Base-by-base conservation (phyloP, 192 early-diverging fungal species). In the Coemansia sp. region DNA sequence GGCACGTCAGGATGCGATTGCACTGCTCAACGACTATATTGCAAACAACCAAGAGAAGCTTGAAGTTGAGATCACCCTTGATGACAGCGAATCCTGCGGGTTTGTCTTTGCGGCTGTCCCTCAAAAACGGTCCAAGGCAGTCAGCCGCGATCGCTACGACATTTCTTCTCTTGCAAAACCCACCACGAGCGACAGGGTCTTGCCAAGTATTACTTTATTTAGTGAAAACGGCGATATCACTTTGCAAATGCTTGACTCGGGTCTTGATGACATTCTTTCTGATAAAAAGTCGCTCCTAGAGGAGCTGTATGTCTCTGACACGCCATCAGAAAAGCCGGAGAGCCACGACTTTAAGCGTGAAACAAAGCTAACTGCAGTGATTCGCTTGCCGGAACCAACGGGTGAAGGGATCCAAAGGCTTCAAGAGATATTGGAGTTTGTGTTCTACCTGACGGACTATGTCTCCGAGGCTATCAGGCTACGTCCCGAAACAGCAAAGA, bases 81-180 rank as follows among this genome's bases (percentile, higher is more conserved):
- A 83, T 45, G 81, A 79, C 49, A 67, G 59, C 56, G 70, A 67
- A 61, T 62, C 50, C n/a, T 37, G 12, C 13, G 81, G 81, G 0
- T 85, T 92, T 77, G 88, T 92, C 32, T 91, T 94, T 85, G 90
- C 87, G 11, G 85, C 91, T 11, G 71, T 93, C 13, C 84, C 80
- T 9, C 84, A 83, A 65, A 67, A 80, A 61, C 77, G 77, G 11
- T 79, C 87, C 39, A 76, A 86, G 54, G 84, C 81, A 3, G 65
- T 91, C n/a, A 63, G 72, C 65, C 81, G 89, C 32, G 76, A 85
- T 20, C 86, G 94, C 40, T 94, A 86, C 70, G 87, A 90, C 69
- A 63, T 90, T 41, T 68, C 70, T 55, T 79, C 83, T 5, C 85
- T 85, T 70, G 70, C 79, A 50, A 65, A 68, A 49, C 7, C 43